Percentiles rank a stretch among this genome's conserved stretches.
Evolutionary conservation across 306 rosid species (phyloP).

Genomic region (Luffa aegyptiaca): DNA sequence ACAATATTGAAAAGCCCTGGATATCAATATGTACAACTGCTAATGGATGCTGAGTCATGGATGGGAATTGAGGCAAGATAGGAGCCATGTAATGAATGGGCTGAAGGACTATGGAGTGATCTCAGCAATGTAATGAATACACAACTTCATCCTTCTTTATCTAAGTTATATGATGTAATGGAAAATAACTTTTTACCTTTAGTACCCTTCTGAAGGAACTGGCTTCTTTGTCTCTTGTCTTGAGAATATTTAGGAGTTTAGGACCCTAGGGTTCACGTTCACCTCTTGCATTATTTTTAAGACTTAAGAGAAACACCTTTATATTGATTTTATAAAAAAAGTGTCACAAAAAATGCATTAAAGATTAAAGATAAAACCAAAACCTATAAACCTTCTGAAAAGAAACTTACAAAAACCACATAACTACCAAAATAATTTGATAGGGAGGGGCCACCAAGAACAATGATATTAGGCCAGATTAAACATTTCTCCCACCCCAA

Average conservation of each 20-base stretch:
- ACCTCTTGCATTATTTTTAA: background rate
- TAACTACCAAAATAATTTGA: background rate
- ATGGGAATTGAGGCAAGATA: too few species aligned
- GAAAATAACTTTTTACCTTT: background rate
- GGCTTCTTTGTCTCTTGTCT: background rate
- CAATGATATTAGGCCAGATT: background rate
- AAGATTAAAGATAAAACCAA: background rate
- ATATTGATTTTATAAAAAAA: background rate
- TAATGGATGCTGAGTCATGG: too few species aligned
- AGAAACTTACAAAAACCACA: background rate
- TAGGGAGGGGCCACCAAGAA: background rate
- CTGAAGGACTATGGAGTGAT: background rate
- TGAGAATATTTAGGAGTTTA: background rate
- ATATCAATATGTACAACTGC: too few species aligned
- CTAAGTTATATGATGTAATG: background rate
- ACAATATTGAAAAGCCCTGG: background rate
- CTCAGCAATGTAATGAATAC: background rate
- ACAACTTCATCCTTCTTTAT: background rate
- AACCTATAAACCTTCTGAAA: background rate
- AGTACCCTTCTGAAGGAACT: background rate
- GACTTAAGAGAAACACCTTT: background rate
- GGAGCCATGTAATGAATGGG: background rate
- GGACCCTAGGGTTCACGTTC: background rate
- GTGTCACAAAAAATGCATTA: background rate
- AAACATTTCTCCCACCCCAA: background rate